Conservation (phyloP, 1,284 basidiomycete species). For the Papiliotrema terrestris region DNA sequence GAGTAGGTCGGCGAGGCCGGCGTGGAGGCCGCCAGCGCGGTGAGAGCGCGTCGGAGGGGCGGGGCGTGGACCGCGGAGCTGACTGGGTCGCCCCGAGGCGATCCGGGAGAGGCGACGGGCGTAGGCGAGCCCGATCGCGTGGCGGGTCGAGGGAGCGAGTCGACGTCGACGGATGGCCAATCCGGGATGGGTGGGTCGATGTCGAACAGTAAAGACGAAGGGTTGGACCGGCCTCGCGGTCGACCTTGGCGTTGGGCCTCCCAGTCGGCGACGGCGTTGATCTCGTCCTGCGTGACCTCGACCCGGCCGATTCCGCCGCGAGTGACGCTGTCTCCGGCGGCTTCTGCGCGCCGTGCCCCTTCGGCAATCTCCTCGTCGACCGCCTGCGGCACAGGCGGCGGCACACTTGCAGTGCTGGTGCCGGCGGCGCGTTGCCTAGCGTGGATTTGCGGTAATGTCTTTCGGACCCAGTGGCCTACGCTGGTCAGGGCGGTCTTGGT, state of each 20-base stretch:
- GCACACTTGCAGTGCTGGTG: conserved; percentile 4
- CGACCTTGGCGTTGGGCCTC: not conserved
- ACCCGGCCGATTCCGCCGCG: not conserved
- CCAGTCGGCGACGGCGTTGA: conserved; percentile 2
- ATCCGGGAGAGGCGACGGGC: conserved; percentile 2
- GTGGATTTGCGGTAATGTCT: conserved; percentile 63
- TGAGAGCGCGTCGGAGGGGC: conserved; percentile 10
- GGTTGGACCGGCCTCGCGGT: not conserved
- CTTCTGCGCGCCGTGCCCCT: conserved; percentile 11
- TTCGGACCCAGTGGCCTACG: conserved; percentile 59
- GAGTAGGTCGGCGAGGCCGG: not conserved
- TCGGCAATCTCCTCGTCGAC: conserved; percentile 17
- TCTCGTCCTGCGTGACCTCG: not conserved
- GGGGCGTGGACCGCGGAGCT: conserved; percentile 1
- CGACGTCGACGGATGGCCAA: conserved; percentile 18
- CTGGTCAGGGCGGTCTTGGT: conserved; percentile 64
- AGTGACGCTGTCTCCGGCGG: conserved; percentile 12
- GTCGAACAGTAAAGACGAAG: conserved; percentile 3
- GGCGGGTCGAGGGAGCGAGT: conserved; percentile 13
- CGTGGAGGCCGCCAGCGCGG: not conserved
- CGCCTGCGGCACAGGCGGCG: conserved; percentile 2
- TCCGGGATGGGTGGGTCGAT: not conserved
- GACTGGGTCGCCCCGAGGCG: not conserved
- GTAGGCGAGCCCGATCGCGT: conserved; percentile 12
- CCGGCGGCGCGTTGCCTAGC: conserved; percentile 15